A percentile compares a stretch with the other conserved stretches of the same genome.
Evolutionary conservation across 345 rosid genomes (phyloP).

Genomic region (Eucalyptus sideroxylon): DNA sequence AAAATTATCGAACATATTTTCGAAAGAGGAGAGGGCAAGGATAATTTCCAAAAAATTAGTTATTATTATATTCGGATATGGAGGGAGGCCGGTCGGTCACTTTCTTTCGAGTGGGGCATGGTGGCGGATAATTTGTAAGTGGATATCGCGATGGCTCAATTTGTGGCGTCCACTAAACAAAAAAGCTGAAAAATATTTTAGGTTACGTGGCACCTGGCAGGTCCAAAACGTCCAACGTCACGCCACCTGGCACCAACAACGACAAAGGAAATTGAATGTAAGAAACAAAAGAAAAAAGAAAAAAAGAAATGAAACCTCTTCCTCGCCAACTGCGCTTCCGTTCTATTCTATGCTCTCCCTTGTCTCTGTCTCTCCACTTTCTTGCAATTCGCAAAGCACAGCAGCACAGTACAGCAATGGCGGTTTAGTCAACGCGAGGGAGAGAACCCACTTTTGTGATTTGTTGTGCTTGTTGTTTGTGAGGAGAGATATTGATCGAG

Average conservation of each 20-base stretch:
- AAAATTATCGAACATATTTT: not conserved
- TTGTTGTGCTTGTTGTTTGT: not conserved
- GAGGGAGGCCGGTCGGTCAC: not conserved
- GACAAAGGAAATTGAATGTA: not conserved
- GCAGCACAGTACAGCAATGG: not conserved
- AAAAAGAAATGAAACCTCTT: not conserved
- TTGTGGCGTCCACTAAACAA: not conserved
- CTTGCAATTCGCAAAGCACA: not conserved
- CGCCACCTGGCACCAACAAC: not conserved
- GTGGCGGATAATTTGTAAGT: not conserved
- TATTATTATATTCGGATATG: not conserved
- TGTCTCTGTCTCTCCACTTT: not conserved
- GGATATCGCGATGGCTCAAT: not conserved
- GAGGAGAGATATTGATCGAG: not conserved
- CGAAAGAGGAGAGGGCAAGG: not conserved
- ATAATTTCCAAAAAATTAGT: not conserved
- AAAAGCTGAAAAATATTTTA: not conserved
- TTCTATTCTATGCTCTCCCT: not conserved
- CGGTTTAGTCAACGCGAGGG: not conserved
- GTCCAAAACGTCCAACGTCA: not conserved
- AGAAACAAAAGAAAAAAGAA: not conserved
- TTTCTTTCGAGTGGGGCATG: not conserved
- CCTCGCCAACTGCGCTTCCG: not conserved
- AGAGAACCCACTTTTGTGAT: not conserved
- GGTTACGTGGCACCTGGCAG: not conserved